Evolutionary conservation across 2,329 filamentous ascomycete species (phyloP).

Genomic region (Atkinsonella texensis): DNA sequence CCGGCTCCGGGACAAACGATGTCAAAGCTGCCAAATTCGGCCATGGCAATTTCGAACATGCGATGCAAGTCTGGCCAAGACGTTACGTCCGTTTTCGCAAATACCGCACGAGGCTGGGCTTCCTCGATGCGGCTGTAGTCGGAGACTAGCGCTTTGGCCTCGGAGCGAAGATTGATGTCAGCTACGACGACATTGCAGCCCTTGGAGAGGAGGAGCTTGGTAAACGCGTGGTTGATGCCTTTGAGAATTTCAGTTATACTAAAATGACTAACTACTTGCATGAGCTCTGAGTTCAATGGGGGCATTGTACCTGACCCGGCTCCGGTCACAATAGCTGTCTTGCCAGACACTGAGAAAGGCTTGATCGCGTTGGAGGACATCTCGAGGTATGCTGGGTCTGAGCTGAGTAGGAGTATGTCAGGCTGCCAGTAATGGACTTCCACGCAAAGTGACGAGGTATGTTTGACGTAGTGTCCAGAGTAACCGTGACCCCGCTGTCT

Average conservation of each 20-base stretch:
- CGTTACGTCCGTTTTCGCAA: constrained; percentile 32
- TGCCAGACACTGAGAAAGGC: constrained; percentile 13
- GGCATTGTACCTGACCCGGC: constrained; percentile 12
- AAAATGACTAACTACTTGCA: too few species aligned
- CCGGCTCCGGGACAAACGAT: constrained; percentile 35
- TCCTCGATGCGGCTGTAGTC: constrained; percentile 8
- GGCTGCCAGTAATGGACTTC: too few species aligned
- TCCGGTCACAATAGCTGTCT: constrained; percentile 14
- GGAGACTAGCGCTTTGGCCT: constrained; percentile 24
- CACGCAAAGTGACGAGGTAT: too few species aligned
- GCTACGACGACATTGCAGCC: constrained; percentile 34
- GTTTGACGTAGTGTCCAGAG: too few species aligned
- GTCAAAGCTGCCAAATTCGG: constrained; percentile 26
- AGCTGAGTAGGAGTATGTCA: too few species aligned
- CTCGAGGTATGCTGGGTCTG: not conserved
- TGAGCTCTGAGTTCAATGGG: not conserved
- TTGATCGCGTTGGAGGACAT: not conserved
- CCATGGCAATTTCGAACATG: constrained; percentile 22
- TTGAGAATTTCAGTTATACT: not conserved
- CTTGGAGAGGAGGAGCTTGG: constrained; percentile 26
- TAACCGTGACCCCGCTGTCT: too few species aligned
- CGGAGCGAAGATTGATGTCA: constrained; percentile 29
- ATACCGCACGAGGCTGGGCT: constrained; percentile 22
- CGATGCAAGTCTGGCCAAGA: constrained; percentile 25
- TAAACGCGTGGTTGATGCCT: constrained; percentile 34